These are phyloP conservation scores for Lasiodiplodia hormozganensis DNA, from an alignment of 2,329 filamentous ascomycete species.

Conservation along the genomic window DNA sequence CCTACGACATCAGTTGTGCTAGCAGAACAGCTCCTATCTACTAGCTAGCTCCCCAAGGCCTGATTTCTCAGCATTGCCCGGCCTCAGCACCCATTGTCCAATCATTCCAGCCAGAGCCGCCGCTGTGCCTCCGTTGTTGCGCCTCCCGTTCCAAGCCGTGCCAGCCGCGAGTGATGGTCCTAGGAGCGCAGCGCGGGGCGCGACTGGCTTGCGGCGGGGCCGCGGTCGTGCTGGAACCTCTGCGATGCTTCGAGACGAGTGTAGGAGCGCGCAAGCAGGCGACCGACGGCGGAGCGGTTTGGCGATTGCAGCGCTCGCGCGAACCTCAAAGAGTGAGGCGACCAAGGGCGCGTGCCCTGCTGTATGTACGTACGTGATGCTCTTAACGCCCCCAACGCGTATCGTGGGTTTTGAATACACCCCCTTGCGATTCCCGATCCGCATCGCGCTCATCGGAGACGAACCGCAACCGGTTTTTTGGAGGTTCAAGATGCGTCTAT, in stretches of 20 bases:
- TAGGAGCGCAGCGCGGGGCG: slow-evolving; percentile 15
- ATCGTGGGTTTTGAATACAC: background rate
- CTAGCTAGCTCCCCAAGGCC: background rate
- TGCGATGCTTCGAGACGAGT: background rate
- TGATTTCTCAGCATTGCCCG: background rate
- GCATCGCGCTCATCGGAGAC: background rate
- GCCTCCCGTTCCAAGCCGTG: slow-evolving; percentile 13
- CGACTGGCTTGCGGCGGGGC: slow-evolving; percentile 3
- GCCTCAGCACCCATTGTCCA: slow-evolving; percentile 8
- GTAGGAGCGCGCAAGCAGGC: slow-evolving; percentile 6
- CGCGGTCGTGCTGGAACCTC: background rate
- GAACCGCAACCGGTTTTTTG: background rate
- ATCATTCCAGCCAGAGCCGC: background rate
- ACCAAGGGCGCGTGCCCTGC: background rate
- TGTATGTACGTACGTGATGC: slow-evolving; percentile 5
- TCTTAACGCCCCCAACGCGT: background rate
- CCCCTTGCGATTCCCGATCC: background rate
- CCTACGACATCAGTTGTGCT: slow-evolving; percentile 12
- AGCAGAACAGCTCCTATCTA: slow-evolving; percentile 14
- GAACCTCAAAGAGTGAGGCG: slow-evolving; percentile 19
- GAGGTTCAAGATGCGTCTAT: background rate
- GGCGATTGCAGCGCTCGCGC: slow-evolving; percentile 3
- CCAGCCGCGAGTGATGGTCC: slow-evolving; percentile 1
- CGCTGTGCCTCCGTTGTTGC: slow-evolving; percentile 7
- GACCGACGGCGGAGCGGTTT: background rate